phyloP scores from a whole-genome alignment of 345 rosid species.

The Nephelium lappaceum region DNA sequence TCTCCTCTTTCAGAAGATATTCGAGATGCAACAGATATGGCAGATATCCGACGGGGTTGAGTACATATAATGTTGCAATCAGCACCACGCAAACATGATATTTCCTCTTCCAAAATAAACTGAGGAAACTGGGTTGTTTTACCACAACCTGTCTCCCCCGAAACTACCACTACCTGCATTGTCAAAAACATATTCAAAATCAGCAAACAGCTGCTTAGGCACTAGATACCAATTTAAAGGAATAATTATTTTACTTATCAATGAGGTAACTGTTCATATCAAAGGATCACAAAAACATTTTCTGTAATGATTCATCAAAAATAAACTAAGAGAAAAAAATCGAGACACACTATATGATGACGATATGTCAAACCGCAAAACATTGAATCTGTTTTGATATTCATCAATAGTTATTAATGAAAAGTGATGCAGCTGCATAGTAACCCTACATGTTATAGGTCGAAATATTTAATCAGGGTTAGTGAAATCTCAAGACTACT shows the following conservation, averaged over 20 bases:
- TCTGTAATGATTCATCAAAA: neutral
- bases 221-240: constrained; percentile 6
- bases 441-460: neutral
- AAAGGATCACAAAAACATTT: neutral
- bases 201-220: neutral
- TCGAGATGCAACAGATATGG: constrained; percentile 93
- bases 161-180: constrained; percentile 78
- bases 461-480: constrained; percentile 3
- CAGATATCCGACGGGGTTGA: constrained; percentile 95
- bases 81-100: constrained; percentile 74
- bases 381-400: neutral
- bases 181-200: constrained; percentile 12
- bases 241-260: constrained; percentile 9
- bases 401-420: neutral
- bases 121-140: constrained; percentile 98
- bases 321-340: neutral
- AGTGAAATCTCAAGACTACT: neutral
- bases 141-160: constrained; percentile 99
- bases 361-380: neutral
- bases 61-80: constrained; percentile 90
- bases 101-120: constrained; percentile 87
- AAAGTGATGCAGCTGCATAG: neutral
- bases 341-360: neutral
- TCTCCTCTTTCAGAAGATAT: constrained; percentile 96
- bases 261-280: neutral